Conservation (phyloP, 768 basidiomycete species). For the Suillus alpinus region DNA sequence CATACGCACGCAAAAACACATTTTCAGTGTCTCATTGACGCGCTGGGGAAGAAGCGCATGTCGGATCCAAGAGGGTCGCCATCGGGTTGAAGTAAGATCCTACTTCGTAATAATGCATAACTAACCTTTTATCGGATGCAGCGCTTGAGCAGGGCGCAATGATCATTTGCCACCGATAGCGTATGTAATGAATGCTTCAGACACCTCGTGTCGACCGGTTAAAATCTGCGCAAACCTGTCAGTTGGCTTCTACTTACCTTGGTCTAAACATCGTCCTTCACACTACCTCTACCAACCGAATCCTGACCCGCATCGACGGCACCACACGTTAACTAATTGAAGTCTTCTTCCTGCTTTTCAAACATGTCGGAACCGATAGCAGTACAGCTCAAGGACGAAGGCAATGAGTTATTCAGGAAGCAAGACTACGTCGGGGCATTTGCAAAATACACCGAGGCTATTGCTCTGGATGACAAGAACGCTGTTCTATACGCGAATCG, state of each 20-base stretch:
- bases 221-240: not conserved
- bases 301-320: too few species aligned
- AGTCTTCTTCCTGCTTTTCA: not conserved
- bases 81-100: too few species aligned
- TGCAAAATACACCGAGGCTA: conserved; percentile 41
- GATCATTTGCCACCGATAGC: not conserved
- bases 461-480: conserved; percentile 36
- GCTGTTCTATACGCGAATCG: conserved; percentile 45
- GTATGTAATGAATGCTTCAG: not conserved
- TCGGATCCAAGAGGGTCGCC: too few species aligned
- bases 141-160: too few species aligned
- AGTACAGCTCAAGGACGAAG: conserved; percentile 35
- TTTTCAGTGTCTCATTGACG: too few species aligned
- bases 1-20: too few species aligned
- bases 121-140: too few species aligned
- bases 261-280: not conserved
- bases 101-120: too few species aligned
- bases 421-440: conserved; percentile 35
- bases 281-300: too few species aligned
- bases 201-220: not conserved
- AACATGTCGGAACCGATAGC: not conserved
- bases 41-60: too few species aligned
- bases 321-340: not conserved
- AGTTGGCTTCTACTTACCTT: not conserved
- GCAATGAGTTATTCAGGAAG: conserved; percentile 37